phyloP scores from a whole-genome alignment of 768 basidiomycete genomes.

The Hypsizygus marmoreus region DNA sequence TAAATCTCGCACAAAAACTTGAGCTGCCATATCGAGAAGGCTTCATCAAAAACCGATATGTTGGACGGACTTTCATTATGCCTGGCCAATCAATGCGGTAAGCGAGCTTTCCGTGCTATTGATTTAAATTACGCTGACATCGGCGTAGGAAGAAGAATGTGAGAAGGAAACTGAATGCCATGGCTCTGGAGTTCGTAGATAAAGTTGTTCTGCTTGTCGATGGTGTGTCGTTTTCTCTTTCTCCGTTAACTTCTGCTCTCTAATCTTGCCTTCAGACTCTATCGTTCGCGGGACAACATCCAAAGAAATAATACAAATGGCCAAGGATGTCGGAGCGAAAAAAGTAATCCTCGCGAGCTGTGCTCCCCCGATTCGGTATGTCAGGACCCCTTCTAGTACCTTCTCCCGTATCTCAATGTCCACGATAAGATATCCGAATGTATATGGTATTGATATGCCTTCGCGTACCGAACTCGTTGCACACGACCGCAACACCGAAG shows the following conservation, averaged over 20 bases:
- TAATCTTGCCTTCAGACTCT: conserved; percentile 62
- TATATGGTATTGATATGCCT: conserved; percentile 99
- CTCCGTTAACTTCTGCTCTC: neutral
- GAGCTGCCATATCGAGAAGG: conserved; percentile 94
- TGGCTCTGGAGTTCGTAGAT: conserved; percentile 92
- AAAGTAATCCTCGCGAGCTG: conserved; percentile 96
- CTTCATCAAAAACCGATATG: conserved; percentile 98
- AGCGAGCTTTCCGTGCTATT: conserved; percentile 1
- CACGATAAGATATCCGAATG: conserved; percentile 80
- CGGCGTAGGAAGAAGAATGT: conserved; percentile 83
- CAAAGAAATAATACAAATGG: conserved; percentile 99
- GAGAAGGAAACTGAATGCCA: conserved; percentile 92
- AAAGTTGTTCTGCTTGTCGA: conserved; percentile 97
- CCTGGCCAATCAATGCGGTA: conserved; percentile 96
- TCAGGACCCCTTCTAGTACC: neutral
- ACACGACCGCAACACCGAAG: conserved; percentile 65
- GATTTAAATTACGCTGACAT: conserved; percentile 2
- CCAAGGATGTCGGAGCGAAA: conserved; percentile 96
- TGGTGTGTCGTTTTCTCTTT: conserved; percentile 48
- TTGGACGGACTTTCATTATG: conserved; percentile 99
- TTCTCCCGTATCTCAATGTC: neutral
- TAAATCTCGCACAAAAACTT: conserved; percentile 92
- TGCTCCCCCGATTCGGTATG: conserved; percentile 90
- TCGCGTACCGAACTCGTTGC: conserved; percentile 93
- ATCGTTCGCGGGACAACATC: conserved; percentile 99